Evolutionary conservation across 73 alveolate genomes (phyloP), one percentile per base, ranked within the genome.

Genomic region (Paramecium bursaria): DNA sequence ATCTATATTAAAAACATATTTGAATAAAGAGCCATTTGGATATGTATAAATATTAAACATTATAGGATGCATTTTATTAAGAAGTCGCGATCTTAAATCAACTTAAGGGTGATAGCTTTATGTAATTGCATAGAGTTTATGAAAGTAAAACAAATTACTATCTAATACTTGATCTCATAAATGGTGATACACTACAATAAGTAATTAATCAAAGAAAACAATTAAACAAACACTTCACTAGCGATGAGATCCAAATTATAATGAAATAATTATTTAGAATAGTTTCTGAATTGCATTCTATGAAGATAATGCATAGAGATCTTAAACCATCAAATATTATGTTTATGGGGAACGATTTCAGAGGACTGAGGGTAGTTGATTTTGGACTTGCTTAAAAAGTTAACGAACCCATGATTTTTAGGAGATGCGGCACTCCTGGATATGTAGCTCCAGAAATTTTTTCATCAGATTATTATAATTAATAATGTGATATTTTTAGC

Each of bases 391-490:
- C 50, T 39, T 39, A 39, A 23, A 57, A 48, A 27, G 23, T 23
- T 17, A 54, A 46, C 33, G 6, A 57, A 13, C 17, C 14, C 9
- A 57, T 30, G 3, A 57, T 57, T 2, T 30, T 57, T 17, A 30
- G 33, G 27, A 26, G 33, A 27, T 57, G 50, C 33, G 51, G 76
- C 7, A 57, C 51, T 3, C 51, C 76, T 29, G 76, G 76, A 4
- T 57, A 26, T 29, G 76, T 27, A 29, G 51, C 51, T 17, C 76
- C 76, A 21, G 75, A 54, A 54, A 48, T 54, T 3, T 54, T 54
- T 39, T 7, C 14, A 39, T 7, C 14, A 39, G 11, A 39, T 39
- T 39, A 39, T 7, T 39, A 39, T 11, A 39, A 39, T 39, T 39
- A 39, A 11, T 39, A 39, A 39, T 39, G 49, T 39, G 49, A 39